These are phyloP conservation scores for Phialophora tarda DNA, from an alignment of 2,329 filamentous ascomycete species.

Conservation along the genomic window DNA sequence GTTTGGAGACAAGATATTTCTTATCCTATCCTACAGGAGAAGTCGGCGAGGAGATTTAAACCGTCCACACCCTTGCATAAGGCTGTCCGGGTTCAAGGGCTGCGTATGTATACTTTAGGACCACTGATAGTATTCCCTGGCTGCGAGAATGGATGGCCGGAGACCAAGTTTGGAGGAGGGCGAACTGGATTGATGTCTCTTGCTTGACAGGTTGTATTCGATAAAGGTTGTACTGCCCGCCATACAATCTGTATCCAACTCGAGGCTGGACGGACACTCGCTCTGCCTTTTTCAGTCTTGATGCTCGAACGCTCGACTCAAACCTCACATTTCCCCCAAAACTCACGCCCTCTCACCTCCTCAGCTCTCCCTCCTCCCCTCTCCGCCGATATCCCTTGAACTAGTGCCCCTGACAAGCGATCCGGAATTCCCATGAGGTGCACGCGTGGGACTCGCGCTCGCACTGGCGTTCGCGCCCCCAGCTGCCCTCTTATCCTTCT, in stretches of 20 bases:
- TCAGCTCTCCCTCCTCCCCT: constrained; percentile 20
- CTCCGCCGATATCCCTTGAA: background rate
- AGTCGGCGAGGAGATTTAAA: no score
- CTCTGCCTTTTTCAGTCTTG: background rate
- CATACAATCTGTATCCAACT: background rate
- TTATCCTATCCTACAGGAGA: no score
- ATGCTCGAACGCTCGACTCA: constrained; percentile 7
- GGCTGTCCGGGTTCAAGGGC: no score
- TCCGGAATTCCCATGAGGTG: constrained; percentile 12
- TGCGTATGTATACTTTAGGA: no score
- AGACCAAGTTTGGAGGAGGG: background rate
- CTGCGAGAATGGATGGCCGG: background rate
- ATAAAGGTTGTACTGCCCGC: background rate
- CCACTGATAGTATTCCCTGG: background rate
- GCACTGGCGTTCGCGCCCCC: constrained; percentile 23
- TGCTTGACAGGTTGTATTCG: background rate
- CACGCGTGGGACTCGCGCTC: constrained; percentile 31
- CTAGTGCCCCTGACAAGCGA: constrained; percentile 4
- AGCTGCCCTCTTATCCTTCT: constrained; percentile 34
- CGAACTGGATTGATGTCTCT: background rate
- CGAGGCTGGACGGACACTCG: background rate
- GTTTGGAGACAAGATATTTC: no score
- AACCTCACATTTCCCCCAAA: no score
- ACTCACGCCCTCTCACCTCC: background rate
- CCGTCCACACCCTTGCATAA: no score